Evolutionary conservation across 2,329 filamentous ascomycete genomes (phyloP).

Genomic region (Diaporthe capsici): DNA sequence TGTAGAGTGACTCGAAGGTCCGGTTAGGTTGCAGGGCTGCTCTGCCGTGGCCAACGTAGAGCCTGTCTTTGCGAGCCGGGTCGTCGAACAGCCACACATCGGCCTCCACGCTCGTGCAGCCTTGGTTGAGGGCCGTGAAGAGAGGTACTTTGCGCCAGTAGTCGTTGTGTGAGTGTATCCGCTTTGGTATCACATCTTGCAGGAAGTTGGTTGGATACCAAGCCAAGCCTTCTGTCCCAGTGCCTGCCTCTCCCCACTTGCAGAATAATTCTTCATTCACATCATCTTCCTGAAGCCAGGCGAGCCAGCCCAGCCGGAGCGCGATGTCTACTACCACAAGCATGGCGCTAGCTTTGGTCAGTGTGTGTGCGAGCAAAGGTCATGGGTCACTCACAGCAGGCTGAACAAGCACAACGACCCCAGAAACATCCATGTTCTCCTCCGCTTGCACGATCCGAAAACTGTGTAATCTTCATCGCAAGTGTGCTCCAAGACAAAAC

Average conservation of each 20-base stretch:
- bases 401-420: neutral
- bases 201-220: conserved; percentile 67
- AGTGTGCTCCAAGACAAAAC: neutral
- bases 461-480: conserved; percentile 1
- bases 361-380: neutral
- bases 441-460: neutral
- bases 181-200: conserved; percentile 63
- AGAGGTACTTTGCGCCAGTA: conserved; percentile 77
- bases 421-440: conserved; percentile 29
- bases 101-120: conserved; percentile 76
- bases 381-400: conserved; percentile 29
- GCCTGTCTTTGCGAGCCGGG: conserved; percentile 52
- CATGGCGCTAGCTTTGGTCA: conserved; percentile 23
- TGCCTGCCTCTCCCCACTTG: conserved; percentile 55
- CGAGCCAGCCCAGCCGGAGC: conserved; percentile 39
- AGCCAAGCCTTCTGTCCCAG: conserved; percentile 54
- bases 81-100: conserved; percentile 75
- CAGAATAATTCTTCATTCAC: conserved; percentile 49
- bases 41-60: conserved; percentile 75
- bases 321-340: conserved; percentile 41
- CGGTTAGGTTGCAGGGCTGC: conserved; percentile 66
- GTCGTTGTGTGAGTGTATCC: conserved; percentile 79
- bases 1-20: conserved; percentile 74
- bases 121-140: conserved; percentile 71
- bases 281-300: conserved; percentile 40